Evolutionary conservation across 352 stramenopile genomes (phyloP).

Genomic region (Globisporangium yorkense): DNA sequence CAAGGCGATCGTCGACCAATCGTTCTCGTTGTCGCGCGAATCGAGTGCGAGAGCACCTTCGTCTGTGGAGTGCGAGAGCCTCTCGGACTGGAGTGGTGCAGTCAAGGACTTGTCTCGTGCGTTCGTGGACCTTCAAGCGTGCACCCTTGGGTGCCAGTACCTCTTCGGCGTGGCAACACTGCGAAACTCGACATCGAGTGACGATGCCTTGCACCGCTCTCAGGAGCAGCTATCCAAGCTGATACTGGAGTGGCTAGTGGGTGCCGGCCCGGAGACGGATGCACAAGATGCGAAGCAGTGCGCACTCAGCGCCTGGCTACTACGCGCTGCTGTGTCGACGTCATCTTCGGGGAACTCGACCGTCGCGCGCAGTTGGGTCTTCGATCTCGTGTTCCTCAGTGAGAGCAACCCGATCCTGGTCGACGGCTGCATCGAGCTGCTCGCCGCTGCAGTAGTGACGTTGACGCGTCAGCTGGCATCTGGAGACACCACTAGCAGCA

Average conservation of each 20-base stretch:
- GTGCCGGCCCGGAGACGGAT: constrained; percentile 7
- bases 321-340: constrained; percentile 11
- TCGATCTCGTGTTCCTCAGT: constrained; percentile 50
- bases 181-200: neutral
- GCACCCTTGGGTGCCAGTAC: constrained; percentile 26
- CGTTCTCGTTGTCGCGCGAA: neutral
- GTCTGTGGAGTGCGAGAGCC: neutral
- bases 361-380: constrained; percentile 40
- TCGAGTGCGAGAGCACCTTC: neutral
- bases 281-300: constrained; percentile 13
- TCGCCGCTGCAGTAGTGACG: constrained; percentile 17
- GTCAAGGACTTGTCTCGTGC: neutral
- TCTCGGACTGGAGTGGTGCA: neutral
- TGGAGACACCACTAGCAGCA: neutral
- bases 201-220: neutral
- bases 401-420: constrained; percentile 19
- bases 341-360: neutral
- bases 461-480: constrained; percentile 14
- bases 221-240: constrained; percentile 2
- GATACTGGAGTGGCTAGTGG: constrained; percentile 3
- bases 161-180: constrained; percentile 32
- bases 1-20: constrained; percentile 9
- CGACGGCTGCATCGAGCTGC: constrained; percentile 23
- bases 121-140: constrained; percentile 5
- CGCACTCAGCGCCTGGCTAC: constrained; percentile 29